phyloP scores from a whole-genome alignment of 1,284 basidiomycete species.

The Boletus sp. region DNA sequence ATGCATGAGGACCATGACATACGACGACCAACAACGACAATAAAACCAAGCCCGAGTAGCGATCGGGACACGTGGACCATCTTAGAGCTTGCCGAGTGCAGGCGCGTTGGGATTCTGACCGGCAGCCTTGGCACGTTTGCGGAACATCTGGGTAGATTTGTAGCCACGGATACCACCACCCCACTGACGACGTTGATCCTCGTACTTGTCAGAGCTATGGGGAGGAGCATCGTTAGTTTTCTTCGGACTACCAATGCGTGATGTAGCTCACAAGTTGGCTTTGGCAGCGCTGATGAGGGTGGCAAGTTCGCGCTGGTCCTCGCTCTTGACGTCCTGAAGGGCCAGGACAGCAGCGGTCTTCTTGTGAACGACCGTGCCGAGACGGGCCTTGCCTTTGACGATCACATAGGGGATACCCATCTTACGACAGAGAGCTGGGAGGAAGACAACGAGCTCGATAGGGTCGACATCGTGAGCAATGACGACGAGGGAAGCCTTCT shows the following conservation, averaged over 20 bases:
- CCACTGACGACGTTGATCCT: conserved; percentile 89
- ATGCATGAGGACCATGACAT: conserved; percentile 10
- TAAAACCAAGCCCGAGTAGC: not conserved
- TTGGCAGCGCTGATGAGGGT: conserved; percentile 92
- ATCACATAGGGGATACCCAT: conserved; percentile 99
- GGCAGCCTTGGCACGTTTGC: conserved; percentile 90
- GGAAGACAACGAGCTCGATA: conserved; percentile 96
- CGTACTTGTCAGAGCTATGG: conserved; percentile 88
- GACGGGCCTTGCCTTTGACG: conserved; percentile 96
- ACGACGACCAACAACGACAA: conserved; percentile 8
- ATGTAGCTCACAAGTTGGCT: conserved; percentile 82
- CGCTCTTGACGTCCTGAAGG: conserved; percentile 90
- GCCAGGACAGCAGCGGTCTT: conserved; percentile 93
- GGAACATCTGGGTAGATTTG: conserved; percentile 90
- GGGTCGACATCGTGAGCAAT: conserved; percentile 99
- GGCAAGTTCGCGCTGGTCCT: conserved; percentile 91
- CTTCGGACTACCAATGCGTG: not conserved
- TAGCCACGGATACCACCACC: conserved; percentile 93
- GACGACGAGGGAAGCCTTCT: conserved; percentile 96
- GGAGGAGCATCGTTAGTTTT: conserved; percentile 3
- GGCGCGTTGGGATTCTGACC: conserved; percentile 60
- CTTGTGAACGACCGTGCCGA: conserved; percentile 96
- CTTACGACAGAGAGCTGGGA: conserved; percentile 97
- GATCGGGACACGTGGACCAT: not conserved
- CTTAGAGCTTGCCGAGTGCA: conserved; percentile 58